Percentiles rank a stretch among this genome's conserved stretches.
phyloP scores from a whole-genome alignment of 495 filamentous ascomycete genomes.

The Hyphodiscus hymeniophilus region DNA sequence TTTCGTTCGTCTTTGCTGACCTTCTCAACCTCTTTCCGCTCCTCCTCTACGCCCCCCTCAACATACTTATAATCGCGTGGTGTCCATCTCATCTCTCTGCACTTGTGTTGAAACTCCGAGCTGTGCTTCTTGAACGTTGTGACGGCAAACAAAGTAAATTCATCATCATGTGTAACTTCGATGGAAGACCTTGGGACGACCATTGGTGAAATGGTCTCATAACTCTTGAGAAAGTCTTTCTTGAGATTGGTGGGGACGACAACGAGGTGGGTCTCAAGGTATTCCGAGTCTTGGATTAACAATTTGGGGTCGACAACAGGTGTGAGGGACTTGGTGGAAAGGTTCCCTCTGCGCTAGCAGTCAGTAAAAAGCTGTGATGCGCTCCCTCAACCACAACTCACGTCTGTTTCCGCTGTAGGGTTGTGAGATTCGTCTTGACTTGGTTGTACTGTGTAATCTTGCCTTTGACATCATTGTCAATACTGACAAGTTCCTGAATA shows the following conservation, averaged over 20 bases:
- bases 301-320: slow-evolving; percentile 70
- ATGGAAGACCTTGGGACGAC: slow-evolving; percentile 84
- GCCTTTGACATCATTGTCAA: slow-evolving; percentile 88
- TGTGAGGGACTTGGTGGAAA: slow-evolving; percentile 87
- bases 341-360: slow-evolving; percentile 64
- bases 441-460: slow-evolving; percentile 91
- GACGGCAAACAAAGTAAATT: slow-evolving; percentile 82
- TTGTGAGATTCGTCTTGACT: slow-evolving; percentile 70
- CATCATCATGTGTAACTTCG: slow-evolving; percentile 70
- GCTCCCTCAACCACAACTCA: slow-evolving; percentile 27
- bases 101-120: slow-evolving; percentile 79
- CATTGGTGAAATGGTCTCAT: slow-evolving; percentile 75
- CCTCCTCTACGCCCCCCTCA: slow-evolving; percentile 80
- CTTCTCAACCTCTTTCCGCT: slow-evolving; percentile 73
- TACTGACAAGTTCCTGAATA: slow-evolving; percentile 67
- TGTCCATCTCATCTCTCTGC: slow-evolving; percentile 84
- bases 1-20: slow-evolving; percentile 75
- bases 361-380: background rate
- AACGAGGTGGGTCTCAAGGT: slow-evolving; percentile 89
- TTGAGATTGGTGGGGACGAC: slow-evolving; percentile 68
- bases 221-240: slow-evolving; percentile 82
- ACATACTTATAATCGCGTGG: slow-evolving; percentile 90
- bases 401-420: slow-evolving; percentile 82
- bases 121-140: slow-evolving; percentile 88
- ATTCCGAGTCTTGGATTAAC: slow-evolving; percentile 85